Evolutionary conservation across 305 asterid genomes (phyloP).

Genomic region (Fraxinus ornus): DNA sequence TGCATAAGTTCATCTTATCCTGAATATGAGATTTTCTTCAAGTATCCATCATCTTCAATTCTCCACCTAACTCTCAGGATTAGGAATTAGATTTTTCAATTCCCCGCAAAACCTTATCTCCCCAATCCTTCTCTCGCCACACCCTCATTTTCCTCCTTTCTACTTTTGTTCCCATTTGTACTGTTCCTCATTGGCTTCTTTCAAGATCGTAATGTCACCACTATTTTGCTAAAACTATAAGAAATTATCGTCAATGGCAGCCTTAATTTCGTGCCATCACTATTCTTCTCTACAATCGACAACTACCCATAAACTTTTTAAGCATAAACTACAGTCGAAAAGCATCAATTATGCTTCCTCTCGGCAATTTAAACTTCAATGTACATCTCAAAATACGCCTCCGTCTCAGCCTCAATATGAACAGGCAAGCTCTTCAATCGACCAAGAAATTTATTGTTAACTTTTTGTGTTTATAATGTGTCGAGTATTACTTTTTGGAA

Average conservation of each 20-base stretch:
- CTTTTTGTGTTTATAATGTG: background rate
- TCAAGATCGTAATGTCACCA: conserved; percentile 33
- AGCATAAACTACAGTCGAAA: conserved; percentile 24
- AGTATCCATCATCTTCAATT: background rate
- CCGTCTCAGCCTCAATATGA: conserved; percentile 33
- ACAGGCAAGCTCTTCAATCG: conserved; percentile 44
- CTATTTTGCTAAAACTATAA: conserved; percentile 23
- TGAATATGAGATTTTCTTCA: conserved; percentile 35
- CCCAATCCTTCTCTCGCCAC: conserved; percentile 11
- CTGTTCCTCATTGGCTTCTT: background rate
- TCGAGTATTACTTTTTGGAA: background rate
- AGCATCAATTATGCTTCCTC: conserved; percentile 27
- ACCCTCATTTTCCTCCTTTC: background rate
- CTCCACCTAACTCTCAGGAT: conserved; percentile 33
- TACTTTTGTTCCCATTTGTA: background rate
- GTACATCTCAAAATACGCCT: conserved; percentile 42
- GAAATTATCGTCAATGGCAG: conserved; percentile 59
- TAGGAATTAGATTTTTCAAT: conserved; percentile 22
- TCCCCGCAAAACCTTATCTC: conserved; percentile 46
- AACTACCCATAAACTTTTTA: conserved; percentile 27
- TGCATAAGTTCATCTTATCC: conserved; percentile 49
- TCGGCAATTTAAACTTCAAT: conserved; percentile 35
- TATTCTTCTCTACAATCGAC: conserved; percentile 35
- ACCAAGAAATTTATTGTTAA: background rate
- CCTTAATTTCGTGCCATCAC: conserved; percentile 51